Base-by-base conservation (phyloP, 129 eudicot genomes). In the Flaveria robusta region DNA sequence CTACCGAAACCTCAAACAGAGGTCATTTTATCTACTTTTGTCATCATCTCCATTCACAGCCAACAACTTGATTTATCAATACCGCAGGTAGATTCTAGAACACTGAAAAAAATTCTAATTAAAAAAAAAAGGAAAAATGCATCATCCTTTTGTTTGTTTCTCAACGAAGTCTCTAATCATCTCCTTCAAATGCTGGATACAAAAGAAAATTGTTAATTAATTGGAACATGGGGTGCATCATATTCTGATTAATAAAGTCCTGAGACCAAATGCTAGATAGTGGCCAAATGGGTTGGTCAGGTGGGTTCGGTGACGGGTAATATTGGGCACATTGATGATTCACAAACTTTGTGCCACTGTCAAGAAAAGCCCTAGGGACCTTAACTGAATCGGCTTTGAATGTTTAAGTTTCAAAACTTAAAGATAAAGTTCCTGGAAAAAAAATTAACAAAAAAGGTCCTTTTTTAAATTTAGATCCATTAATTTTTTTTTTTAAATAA, bases 131-230 rank as follows among this genome's bases (percentile, higher is more conserved):
- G 7, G 19, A 66, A 73, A 50, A 70, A 69, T 39, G 70, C 66
- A 47, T 88, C 84, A 81, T 63, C 86, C 85, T 79, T 80, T 82
- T 13, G 77, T 66, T 64, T 77, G 81, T 18, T 87, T 81, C 34
- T 62, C 80, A 7, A 85, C 91, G 39, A 73, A 92, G 43, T 89
- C 96, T 78, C 74, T 84, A 43, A 92, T 89, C 96, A 85, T 87
- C 89, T 85, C 88, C 83, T 89, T 92, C 89, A 92, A 70, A 71
- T 79, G 79, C 97, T 92, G 91, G 49, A 18, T 75, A 75, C 66
- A 85, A 79, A 69, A 20, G 43, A 45, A 74, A 46, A 31, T 47
- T 69, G 52, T 49, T 42, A 66, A 52, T 67, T 54, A 52, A 22
- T 63, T 37, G 29, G 43, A 63, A 62, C 27, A 77, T 52, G 56